Evolutionary conservation across 2,329 filamentous ascomycete genomes (phyloP).

Genomic region (Aspergillus brasiliensis): DNA sequence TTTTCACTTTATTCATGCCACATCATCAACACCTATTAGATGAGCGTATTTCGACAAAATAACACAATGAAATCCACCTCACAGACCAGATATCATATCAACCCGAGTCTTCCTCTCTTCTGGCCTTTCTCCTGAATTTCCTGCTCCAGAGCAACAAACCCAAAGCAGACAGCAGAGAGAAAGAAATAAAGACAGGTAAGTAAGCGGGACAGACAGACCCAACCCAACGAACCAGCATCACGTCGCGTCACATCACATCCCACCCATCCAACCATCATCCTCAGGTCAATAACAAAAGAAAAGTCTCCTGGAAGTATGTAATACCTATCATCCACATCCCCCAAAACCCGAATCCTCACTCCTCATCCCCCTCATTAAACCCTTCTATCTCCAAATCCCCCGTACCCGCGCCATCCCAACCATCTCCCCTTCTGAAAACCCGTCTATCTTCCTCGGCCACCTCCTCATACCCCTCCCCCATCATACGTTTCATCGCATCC

Average conservation of each 20-base stretch:
- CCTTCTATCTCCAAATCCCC: constrained; percentile 38
- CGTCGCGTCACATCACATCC: neutral
- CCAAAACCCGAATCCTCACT: too few relatives aligned
- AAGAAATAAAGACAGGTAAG: too few relatives aligned
- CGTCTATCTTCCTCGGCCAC: constrained; percentile 28
- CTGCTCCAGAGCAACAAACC: too few relatives aligned
- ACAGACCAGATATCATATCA: neutral
- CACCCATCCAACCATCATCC: neutral
- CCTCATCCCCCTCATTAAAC: constrained; percentile 14
- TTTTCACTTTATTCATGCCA: neutral
- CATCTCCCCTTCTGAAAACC: constrained; percentile 33
- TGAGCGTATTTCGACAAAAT: neutral
- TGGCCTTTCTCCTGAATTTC: neutral
- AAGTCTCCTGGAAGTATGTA: too few relatives aligned
- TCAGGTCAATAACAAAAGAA: neutral
- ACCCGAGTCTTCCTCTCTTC: neutral
- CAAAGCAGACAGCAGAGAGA: too few relatives aligned
- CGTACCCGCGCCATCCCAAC: constrained; percentile 35
- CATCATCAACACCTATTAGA: neutral
- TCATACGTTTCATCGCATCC: constrained; percentile 24
- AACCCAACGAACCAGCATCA: too few relatives aligned
- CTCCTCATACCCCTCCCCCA: constrained; percentile 31
- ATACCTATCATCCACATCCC: too few relatives aligned
- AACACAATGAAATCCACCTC: neutral
- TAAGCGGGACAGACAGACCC: too few relatives aligned